A percentile compares a stretch with the other conserved stretches of the same genome.
These are phyloP conservation scores for Fusarium coffeatum DNA, from an alignment of 2,329 filamentous ascomycete species.

Conservation along the genomic window DNA sequence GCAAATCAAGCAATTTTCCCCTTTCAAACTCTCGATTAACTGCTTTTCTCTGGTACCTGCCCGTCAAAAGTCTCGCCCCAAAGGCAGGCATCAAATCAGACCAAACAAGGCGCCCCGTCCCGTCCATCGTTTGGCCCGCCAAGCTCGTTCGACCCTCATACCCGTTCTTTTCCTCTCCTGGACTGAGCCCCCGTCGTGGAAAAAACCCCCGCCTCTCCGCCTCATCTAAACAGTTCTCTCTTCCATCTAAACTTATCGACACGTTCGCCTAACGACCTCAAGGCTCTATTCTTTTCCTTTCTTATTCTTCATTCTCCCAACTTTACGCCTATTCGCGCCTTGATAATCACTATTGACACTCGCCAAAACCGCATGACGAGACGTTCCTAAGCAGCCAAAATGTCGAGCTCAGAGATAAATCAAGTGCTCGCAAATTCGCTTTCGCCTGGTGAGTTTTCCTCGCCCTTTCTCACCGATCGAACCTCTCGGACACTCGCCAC, in stretches of 20 bases:
- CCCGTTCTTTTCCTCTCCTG: slow-evolving; percentile 45
- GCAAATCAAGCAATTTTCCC: slow-evolving; percentile 2
- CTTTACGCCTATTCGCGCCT: slow-evolving; percentile 25
- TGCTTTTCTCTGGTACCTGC: slow-evolving; percentile 17
- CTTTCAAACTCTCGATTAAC: slow-evolving; percentile 23
- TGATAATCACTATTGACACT: slow-evolving; percentile 40
- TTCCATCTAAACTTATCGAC: slow-evolving; percentile 47
- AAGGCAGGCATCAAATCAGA: slow-evolving; percentile 20
- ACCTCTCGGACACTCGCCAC: slow-evolving; percentile 8
- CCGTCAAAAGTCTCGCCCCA: slow-evolving; percentile 20
- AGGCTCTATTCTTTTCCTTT: slow-evolving; percentile 38
- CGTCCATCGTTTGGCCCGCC: slow-evolving; percentile 30
- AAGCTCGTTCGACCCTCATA: slow-evolving; percentile 41
- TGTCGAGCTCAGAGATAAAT: slow-evolving; percentile 90
- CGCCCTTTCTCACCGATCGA: slow-evolving; percentile 17
- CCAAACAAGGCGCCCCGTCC: slow-evolving; percentile 27
- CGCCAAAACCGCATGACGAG: slow-evolving; percentile 54
- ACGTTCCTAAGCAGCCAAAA: slow-evolving; percentile 59
- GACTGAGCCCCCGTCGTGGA: slow-evolving; percentile 38
- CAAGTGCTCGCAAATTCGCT: slow-evolving; percentile 97
- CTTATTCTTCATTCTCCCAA: slow-evolving; percentile 24
- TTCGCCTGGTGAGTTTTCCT: slow-evolving; percentile 79
- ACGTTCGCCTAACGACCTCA: slow-evolving; percentile 46
- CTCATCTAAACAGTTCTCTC: slow-evolving; percentile 43
- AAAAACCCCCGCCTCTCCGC: slow-evolving; percentile 48